Conservation (phyloP, 108 stramenopile genomes). For the Bacterosira constricta region DNA sequence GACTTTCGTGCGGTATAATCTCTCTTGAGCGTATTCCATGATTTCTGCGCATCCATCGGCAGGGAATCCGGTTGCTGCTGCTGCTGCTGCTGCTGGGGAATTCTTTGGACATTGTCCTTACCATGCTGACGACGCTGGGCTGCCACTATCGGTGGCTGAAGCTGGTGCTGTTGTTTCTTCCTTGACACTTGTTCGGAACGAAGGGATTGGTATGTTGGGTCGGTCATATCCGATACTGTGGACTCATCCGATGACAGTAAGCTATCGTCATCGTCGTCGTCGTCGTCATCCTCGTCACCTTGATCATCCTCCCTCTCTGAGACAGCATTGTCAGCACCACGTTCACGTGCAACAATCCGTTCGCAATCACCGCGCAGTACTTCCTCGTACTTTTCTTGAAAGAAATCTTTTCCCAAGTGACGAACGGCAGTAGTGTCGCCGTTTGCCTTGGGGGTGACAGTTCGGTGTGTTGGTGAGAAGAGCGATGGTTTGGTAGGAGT, state of each 20-base stretch:
- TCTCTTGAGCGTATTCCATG: neutral
- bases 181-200: neutral
- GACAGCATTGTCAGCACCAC: neutral
- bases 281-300: constrained; percentile 24
- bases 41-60: neutral
- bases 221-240: constrained; percentile 77
- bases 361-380: neutral
- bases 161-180: neutral
- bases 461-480: neutral
- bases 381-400: neutral
- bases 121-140: neutral
- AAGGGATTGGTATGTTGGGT: constrained; percentile 61
- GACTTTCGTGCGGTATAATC: neutral
- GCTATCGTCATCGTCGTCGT: constrained; percentile 30
- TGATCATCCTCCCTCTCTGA: constrained; percentile 21
- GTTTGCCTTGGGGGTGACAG: neutral
- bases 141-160: neutral
- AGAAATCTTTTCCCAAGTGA: neutral
- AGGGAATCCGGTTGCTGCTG: neutral
- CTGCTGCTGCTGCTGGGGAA: neutral
- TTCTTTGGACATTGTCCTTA: too few species aligned
- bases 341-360: constrained; percentile 20
- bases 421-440: neutral
- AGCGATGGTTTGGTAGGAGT: neutral
- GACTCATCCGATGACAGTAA: constrained; percentile 51